Percentiles rank a stretch among this genome's conserved stretches.
Evolutionary conservation across 495 filamentous ascomycete genomes (phyloP).

Genomic region (Sordaria brevicollis): DNA sequence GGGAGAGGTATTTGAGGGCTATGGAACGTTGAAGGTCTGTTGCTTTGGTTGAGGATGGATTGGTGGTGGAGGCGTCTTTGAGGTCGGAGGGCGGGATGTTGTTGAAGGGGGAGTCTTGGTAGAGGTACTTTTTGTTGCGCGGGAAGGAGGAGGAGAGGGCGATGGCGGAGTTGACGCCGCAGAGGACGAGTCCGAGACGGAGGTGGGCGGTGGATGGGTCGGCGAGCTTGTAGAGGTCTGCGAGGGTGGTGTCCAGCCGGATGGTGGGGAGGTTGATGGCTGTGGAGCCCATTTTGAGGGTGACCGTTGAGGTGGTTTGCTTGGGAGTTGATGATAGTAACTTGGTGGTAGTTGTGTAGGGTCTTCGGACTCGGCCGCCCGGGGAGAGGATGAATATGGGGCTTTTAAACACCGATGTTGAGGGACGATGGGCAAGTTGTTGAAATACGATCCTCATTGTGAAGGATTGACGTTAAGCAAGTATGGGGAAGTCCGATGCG

Average conservation of each 20-base stretch:
- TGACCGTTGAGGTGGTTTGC: not conserved
- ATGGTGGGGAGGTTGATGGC: conserved; percentile 16
- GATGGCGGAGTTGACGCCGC: conserved; percentile 14
- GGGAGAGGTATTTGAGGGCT: conserved; percentile 17
- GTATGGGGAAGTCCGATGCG: not conserved
- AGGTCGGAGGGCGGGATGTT: conserved; percentile 35
- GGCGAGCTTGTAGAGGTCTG: conserved; percentile 19
- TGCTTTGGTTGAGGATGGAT: conserved; percentile 29
- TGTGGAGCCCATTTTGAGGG: conserved; percentile 7
- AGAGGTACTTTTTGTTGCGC: conserved; percentile 24
- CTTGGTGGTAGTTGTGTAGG: not conserved
- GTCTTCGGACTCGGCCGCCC: too few species aligned
- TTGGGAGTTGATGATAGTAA: not conserved
- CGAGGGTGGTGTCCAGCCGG: conserved; percentile 21
- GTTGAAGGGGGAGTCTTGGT: conserved; percentile 30
- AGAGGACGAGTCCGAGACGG: conserved; percentile 15
- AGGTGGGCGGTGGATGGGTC: conserved; percentile 1
- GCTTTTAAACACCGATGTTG: not conserved
- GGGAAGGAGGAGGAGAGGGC: conserved; percentile 14
- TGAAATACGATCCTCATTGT: not conserved
- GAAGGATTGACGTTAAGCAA: not conserved
- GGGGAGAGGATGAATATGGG: not conserved
- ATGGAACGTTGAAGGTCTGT: conserved; percentile 15
- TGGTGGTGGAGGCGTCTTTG: not conserved
- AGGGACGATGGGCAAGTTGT: not conserved